These are phyloP conservation scores for Fusarium nanum DNA, from an alignment of 2,329 filamentous ascomycete species.

Conservation along the genomic window DNA sequence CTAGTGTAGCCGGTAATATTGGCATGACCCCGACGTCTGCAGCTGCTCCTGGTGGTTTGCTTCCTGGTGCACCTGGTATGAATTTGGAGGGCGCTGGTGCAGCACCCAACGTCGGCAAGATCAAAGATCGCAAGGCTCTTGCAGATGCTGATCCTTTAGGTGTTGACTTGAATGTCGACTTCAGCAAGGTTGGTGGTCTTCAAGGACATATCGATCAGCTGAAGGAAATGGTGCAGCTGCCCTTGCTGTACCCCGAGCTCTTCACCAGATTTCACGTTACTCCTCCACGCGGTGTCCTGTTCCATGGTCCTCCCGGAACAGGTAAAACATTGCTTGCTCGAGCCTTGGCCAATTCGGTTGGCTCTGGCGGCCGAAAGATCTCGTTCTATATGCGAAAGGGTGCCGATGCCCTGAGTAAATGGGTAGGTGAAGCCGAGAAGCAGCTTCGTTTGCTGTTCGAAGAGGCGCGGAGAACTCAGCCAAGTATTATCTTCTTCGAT, in stretches of 20 bases:
- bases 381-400: constrained; percentile 99
- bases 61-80: constrained; percentile 55
- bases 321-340: constrained; percentile 97
- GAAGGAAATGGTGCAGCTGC: constrained; percentile 98
- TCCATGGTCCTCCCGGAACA: constrained; percentile 96
- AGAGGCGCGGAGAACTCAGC: constrained; percentile 93
- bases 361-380: constrained; percentile 89
- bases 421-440: constrained; percentile 97
- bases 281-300: constrained; percentile 92
- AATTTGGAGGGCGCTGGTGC: constrained; percentile 60
- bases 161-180: constrained; percentile 91
- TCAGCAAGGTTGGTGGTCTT: constrained; percentile 92
- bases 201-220: constrained; percentile 95
- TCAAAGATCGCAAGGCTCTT: constrained; percentile 91
- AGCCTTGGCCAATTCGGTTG: constrained; percentile 90
- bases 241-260: constrained; percentile 92
- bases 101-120: constrained; percentile 86
- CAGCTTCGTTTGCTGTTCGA: constrained; percentile 94
- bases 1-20: constrained; percentile 67
- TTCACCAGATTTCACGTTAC: constrained; percentile 93
- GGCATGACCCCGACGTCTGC: constrained; percentile 69
- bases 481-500: constrained; percentile 99
- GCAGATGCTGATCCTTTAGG: constrained; percentile 95
- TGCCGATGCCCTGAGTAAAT: constrained; percentile 96
- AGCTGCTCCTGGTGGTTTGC: constrained; percentile 59